Base-by-base conservation (phyloP, 345 rosid species). In the Odontarrhena argentea region DNA sequence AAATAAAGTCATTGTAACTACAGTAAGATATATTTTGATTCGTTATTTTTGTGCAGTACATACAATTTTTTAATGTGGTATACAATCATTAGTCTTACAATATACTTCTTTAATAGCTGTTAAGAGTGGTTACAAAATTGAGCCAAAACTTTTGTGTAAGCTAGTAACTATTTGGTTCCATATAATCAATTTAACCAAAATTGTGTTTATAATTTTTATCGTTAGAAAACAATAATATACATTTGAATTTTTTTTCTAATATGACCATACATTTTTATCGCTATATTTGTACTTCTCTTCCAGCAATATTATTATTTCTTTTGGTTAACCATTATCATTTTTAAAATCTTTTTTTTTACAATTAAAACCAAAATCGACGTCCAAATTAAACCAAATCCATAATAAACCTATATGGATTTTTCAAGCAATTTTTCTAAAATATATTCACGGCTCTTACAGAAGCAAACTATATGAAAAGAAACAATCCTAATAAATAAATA, bases 1-100 rank as follows among this genome's bases (percentile, higher is more conserved):
- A 7, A 24, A 42, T 24, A 13, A 52, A 35, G 32, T 51, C 30
- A 35, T 35, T 52, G 32, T 15, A 1, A 44, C 35, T 62, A 61
- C 74, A 22, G 40, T 71, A 26, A 60, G 5, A 22, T 60, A 28
- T 59, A 28, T 59, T 25, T 48, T 68, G 8, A 34, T 66, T 53
- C 25, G 24, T 30, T 71, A 40, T 12, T 32, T 57, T 10, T 55
- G 15, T 28, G 22, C 38, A 37, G 22, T 13, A 42, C 34, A 34
- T 13, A 60, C 7, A 51, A 28, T 3, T 52, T 14, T 30, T 38
- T 53, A 26, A 35, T 70, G 37, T 37, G 6, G 49, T 62, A 38
- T 47, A 46, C 49, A 55, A 62, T 54, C 69, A 45, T 62, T 70
- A 70, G 42, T 30, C 75, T 71, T 71, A 70, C 61, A 18, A 14